These are phyloP conservation scores for Solanum pinnatisectum DNA, from an alignment of 257 asterid genomes.

Conservation along the genomic window DNA sequence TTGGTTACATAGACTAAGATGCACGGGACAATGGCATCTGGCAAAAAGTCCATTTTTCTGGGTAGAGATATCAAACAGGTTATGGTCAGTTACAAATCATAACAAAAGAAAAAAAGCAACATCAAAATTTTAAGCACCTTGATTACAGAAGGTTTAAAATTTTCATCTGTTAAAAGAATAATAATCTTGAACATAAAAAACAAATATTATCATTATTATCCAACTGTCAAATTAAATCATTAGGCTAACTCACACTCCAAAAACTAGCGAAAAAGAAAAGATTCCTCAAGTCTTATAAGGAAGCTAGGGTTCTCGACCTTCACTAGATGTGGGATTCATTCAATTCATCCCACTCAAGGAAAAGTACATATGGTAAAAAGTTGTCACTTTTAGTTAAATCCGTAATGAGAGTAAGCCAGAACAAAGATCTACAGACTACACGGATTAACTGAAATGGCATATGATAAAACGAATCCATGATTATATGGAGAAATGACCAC, in stretches of 20 bases:
- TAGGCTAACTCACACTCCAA: neutral
- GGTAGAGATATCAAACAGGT: conserved; percentile 32
- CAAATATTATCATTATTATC: neutral
- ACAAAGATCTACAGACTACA: neutral
- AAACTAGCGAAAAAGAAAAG: neutral
- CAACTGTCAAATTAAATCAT: neutral
- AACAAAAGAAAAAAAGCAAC: neutral
- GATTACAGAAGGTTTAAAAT: neutral
- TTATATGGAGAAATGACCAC: neutral
- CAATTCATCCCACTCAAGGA: neutral
- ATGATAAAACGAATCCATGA: neutral
- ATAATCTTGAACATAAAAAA: no score
- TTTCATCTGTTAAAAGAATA: neutral
- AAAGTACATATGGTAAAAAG: neutral
- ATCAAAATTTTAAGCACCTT: neutral
- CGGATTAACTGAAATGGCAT: neutral
- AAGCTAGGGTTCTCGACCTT: neutral
- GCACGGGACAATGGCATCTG: conserved; percentile 67
- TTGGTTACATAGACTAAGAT: conserved; percentile 55
- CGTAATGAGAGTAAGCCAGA: neutral
- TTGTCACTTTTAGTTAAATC: neutral
- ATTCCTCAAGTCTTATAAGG: neutral
- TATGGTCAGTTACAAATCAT: conserved; percentile 1
- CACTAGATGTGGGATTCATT: neutral
- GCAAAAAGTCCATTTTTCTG: conserved; percentile 75